Conservation (phyloP, 345 rosid genomes). For the Eutrema japonicum region DNA sequence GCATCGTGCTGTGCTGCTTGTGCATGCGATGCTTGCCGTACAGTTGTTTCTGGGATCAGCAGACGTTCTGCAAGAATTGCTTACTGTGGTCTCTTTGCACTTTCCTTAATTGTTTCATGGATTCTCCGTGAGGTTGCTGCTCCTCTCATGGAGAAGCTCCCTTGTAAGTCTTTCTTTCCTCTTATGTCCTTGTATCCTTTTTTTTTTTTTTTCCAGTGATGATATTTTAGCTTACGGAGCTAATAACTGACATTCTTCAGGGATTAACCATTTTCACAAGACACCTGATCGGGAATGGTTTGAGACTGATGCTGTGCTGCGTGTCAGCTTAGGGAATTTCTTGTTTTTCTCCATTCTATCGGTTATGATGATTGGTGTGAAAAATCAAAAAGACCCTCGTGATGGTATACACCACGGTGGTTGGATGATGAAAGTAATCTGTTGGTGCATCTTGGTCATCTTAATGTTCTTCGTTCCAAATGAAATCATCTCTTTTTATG, state of each 20-base stretch:
- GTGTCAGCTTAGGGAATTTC: slow-evolving; percentile 97
- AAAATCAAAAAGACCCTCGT: slow-evolving; percentile 93
- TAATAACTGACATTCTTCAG: slow-evolving; percentile 48
- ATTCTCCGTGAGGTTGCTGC: slow-evolving; percentile 98
- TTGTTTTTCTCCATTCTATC: slow-evolving; percentile 83
- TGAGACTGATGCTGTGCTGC: slow-evolving; percentile 94
- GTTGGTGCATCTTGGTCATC: slow-evolving; percentile 87
- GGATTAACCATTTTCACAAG: slow-evolving; percentile 92
- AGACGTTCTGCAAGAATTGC: slow-evolving; percentile 96
- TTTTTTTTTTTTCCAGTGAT: background rate
- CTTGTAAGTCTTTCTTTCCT: slow-evolving; percentile 64
- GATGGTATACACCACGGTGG: slow-evolving; percentile 97
- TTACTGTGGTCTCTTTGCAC: slow-evolving; percentile 95
- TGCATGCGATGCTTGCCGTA: slow-evolving; percentile 94
- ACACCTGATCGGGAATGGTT: slow-evolving; percentile 97
- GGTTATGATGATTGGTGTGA: slow-evolving; percentile 87
- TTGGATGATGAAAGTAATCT: slow-evolving; percentile 95
- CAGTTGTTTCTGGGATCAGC: slow-evolving; percentile 91
- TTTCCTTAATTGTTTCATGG: slow-evolving; percentile 90
- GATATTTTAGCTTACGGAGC: slow-evolving; percentile 8
- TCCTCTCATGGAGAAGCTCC: slow-evolving; percentile 96
- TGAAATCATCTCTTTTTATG: slow-evolving; percentile 86
- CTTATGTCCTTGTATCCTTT: background rate
- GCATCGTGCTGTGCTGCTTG: slow-evolving; percentile 99
- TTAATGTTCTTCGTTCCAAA: slow-evolving; percentile 96